These are phyloP conservation scores for Xylariaceae sp. DNA, from an alignment of 2,329 filamentous ascomycete genomes.

Conservation along the genomic window DNA sequence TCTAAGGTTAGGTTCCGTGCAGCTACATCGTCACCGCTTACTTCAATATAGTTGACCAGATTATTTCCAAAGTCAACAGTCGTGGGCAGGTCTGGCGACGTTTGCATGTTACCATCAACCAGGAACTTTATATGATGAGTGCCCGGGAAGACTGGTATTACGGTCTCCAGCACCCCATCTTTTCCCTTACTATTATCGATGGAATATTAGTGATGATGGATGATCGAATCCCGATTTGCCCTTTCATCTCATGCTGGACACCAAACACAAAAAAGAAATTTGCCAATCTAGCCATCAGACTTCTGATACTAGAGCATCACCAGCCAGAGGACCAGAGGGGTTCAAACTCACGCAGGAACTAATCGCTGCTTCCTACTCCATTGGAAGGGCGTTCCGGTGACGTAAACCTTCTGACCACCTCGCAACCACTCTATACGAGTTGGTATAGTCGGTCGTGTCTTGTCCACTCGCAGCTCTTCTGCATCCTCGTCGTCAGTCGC, in stretches of 20 bases:
- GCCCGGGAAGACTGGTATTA: constrained; percentile 82
- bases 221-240: not conserved
- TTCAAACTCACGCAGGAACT: constrained; percentile 76
- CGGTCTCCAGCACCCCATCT: constrained; percentile 71
- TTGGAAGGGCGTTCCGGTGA: constrained; percentile 95
- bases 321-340: constrained; percentile 11
- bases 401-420: constrained; percentile 86
- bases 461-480: constrained; percentile 76
- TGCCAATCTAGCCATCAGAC: constrained; percentile 6
- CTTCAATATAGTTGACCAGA: constrained; percentile 97
- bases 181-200: constrained; percentile 50
- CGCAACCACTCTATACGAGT: constrained; percentile 84
- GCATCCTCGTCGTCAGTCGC: constrained; percentile 75
- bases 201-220: constrained; percentile 16
- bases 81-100: constrained; percentile 83
- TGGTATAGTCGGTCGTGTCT: constrained; percentile 76
- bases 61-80: constrained; percentile 98
- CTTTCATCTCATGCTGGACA: not conserved
- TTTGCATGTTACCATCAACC: constrained; percentile 91
- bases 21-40: constrained; percentile 59
- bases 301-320: constrained; percentile 21
- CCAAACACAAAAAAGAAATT: not conserved
- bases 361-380: constrained; percentile 95
- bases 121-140: constrained; percentile 97
- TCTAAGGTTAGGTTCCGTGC: constrained; percentile 36